Percentiles rank a stretch among this genome's conserved stretches.
These are phyloP conservation scores for Candida sanyaensis DNA, from an alignment of 1,139 yeast genomes.

Conservation along the genomic window DNA sequence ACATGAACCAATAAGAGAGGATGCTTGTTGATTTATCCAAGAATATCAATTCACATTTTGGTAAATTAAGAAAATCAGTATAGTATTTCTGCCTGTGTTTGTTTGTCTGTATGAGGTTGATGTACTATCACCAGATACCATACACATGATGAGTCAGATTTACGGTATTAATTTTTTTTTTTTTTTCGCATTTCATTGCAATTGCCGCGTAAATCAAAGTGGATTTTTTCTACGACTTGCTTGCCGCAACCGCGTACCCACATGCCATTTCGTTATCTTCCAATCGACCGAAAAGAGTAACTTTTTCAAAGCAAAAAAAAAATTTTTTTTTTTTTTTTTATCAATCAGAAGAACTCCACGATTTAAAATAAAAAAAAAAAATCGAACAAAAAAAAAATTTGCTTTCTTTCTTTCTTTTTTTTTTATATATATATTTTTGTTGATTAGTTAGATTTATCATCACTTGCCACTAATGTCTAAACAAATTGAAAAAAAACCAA, in stretches of 20 bases:
- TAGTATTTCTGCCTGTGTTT: too few relatives aligned
- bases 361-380: not conserved
- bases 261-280: not conserved
- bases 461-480: conserved; percentile 5
- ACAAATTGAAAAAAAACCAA: conserved; percentile 73
- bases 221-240: not conserved
- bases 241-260: not conserved
- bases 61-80: too few relatives aligned
- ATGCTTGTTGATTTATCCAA: too few relatives aligned
- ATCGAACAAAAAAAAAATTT: not conserved
- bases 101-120: too few relatives aligned
- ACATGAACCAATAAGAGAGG: too few relatives aligned
- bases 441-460: not conserved
- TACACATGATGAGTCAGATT: too few relatives aligned
- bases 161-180: not conserved
- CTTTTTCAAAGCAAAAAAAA: not conserved
- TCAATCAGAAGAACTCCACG: conserved; percentile 1
- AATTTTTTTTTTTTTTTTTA: not conserved
- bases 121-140: too few relatives aligned
- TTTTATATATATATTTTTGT: not conserved
- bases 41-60: too few relatives aligned
- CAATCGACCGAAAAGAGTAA: not conserved
- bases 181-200: not conserved
- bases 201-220: not conserved
- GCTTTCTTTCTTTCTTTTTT: not conserved